phyloP scores from a whole-genome alignment of 805 yeast genomes.

The Myxozyma sirexii region DNA sequence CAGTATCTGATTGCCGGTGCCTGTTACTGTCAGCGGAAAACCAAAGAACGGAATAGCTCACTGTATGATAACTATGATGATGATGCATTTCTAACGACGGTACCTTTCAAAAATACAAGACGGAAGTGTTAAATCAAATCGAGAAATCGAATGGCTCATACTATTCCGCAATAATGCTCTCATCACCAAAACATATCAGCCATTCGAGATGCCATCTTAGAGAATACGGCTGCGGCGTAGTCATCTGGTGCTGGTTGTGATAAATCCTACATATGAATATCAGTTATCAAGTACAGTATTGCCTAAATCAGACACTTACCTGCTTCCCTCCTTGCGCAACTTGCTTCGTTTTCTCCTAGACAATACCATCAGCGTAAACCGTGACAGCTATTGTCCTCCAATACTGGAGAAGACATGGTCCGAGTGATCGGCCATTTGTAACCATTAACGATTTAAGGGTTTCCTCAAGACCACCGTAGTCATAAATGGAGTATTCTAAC shows the following conservation, averaged over 20 bases:
- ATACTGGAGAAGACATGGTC: not conserved
- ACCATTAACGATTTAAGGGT: not conserved
- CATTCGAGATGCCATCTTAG: not conserved
- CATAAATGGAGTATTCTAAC: no score
- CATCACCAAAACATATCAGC: not conserved
- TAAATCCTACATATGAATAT: not conserved
- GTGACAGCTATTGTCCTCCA: not conserved
- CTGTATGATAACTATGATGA: no score
- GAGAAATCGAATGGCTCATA: no score
- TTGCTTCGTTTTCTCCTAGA: not conserved
- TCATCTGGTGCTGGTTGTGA: conserved; percentile 1
- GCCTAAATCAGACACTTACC: not conserved
- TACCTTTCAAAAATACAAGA: no score
- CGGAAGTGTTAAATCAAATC: no score
- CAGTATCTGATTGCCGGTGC: no score
- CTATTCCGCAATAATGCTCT: no score
- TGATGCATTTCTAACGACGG: no score
- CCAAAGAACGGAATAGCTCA: no score
- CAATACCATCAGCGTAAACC: not conserved
- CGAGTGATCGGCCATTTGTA: conserved; percentile 4
- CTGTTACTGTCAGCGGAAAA: no score
- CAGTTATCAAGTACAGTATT: not conserved
- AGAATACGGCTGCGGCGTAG: not conserved
- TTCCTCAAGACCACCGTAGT: not conserved
- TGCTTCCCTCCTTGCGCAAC: not conserved